These are phyloP conservation scores for Phytophthora palmivora DNA, from an alignment of 352 stramenopile species.

Conservation along the genomic window DNA sequence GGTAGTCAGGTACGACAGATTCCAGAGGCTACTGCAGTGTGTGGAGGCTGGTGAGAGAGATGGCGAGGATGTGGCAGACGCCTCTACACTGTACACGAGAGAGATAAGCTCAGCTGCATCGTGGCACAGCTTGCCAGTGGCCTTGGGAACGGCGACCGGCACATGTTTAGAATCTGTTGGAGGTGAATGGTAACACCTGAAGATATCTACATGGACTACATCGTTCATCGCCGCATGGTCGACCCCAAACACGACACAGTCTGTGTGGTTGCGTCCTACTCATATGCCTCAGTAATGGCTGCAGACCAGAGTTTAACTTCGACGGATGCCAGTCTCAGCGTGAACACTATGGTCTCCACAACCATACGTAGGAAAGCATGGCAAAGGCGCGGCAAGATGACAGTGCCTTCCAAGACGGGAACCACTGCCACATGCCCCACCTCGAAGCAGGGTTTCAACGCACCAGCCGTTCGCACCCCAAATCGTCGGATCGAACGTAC, in stretches of 20 bases:
- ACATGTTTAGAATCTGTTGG: conserved; percentile 28
- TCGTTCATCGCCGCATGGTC: conserved; percentile 15
- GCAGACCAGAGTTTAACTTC: conserved; percentile 21
- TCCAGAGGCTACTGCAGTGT: conserved; percentile 17
- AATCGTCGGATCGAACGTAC: conserved; percentile 40
- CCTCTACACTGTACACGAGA: conserved; percentile 21
- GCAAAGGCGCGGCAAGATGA: conserved; percentile 28
- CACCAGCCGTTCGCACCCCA: conserved; percentile 20
- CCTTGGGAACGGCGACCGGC: conserved; percentile 4
- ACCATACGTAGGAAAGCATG: conserved; percentile 18
- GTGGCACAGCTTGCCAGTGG: conserved; percentile 25
- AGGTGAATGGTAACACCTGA: conserved; percentile 15
- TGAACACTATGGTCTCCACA: conserved; percentile 15
- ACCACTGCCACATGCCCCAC: not conserved
- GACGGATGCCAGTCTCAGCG: conserved; percentile 17
- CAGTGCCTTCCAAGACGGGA: conserved; percentile 6
- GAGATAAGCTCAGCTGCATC: conserved; percentile 21
- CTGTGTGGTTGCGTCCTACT: not conserved
- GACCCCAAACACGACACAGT: conserved; percentile 4
- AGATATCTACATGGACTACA: conserved; percentile 20
- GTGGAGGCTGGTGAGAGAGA: conserved; percentile 32
- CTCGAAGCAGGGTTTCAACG: conserved; percentile 6
- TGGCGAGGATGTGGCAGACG: conserved; percentile 29
- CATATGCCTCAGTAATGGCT: conserved; percentile 31
- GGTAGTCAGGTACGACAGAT: conserved; percentile 18